Conservation (phyloP, 73 alveolate species). For the Symbiodinium natans region DNA sequence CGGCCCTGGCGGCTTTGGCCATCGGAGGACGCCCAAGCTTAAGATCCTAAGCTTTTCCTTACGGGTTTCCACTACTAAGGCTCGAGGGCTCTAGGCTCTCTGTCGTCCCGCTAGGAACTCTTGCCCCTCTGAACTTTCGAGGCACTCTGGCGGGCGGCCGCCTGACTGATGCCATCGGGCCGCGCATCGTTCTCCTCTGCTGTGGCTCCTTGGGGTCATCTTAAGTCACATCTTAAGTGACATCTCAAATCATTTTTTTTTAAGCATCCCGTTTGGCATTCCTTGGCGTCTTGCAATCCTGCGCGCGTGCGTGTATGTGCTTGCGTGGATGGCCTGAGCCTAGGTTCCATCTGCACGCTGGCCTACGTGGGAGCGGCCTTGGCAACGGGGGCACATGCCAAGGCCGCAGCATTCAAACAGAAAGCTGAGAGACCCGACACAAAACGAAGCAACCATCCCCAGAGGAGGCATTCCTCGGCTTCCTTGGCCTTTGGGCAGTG, state of each 20-base stretch:
- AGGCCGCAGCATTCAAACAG: neutral
- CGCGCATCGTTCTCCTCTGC: constrained; percentile 25
- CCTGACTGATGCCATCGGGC: constrained; percentile 58
- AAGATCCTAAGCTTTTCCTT: no score
- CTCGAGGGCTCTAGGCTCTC: no score
- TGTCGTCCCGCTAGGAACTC: no score
- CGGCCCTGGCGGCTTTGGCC: constrained; percentile 64
- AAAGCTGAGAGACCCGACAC: neutral
- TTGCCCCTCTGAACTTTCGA: no score
- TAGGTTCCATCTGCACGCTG: constrained; percentile 12
- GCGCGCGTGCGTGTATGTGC: no score
- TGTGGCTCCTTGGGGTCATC: constrained; percentile 23
- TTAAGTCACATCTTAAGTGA: no score
- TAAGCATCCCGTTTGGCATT: no score
- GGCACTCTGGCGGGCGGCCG: constrained; percentile 65
- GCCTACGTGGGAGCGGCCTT: constrained; percentile 58
- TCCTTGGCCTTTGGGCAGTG: constrained; percentile 63
- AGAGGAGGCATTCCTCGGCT: constrained; percentile 3
- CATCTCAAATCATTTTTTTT: no score
- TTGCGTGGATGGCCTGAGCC: no score
- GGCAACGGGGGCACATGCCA: constrained; percentile 68
- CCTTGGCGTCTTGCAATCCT: no score
- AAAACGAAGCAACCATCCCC: neutral
- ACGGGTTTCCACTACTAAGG: no score
- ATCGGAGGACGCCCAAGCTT: no score